Base-by-base conservation (phyloP, 352 stramenopile genomes). In the Phytophthora fragariae region DNA sequence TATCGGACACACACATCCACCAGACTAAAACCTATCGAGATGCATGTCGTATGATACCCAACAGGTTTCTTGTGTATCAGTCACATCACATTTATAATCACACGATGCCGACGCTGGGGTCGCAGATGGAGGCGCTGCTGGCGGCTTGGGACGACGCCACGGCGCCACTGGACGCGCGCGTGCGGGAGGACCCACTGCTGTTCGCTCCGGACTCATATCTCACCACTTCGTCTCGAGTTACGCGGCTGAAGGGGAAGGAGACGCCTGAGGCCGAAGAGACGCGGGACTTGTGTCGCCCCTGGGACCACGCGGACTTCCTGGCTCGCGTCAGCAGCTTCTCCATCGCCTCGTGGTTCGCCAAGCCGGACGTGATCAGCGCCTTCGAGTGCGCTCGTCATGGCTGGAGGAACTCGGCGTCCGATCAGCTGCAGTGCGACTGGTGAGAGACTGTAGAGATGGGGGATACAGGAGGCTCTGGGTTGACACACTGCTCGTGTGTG, bases 301-400 rank as follows among this genome's bases (percentile, higher is more conserved):
- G 81, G 81, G 77, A 80, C 65, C 81, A 84, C 50, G 61, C 46
- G 11, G 73, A 82, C 46, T 93, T 93, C 65, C 44, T 89, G 39
- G 27, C 35, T 11, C 86, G 86, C 66, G 80, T 89, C 19, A 72
- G 72, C 57, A 92, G 68, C 56, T 93, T 91, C 64, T 71, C 63
- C 27, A 84, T 88, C 52, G 81, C 57, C 41, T 84, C 72, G 44
- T 93, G 86, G 86, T 91, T 91, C 35, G 86, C 82, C 17, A 93
- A 93, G 50, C 86, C 84, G 33, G 70, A 72, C 1, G 31, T 37
- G 12, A 85, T 93, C 62, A 80, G 58, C 33, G 72, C 71, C 10
- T 80, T 92, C 24, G 76, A 68, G 35, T 89, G 83, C 53, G 81
- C 84, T 59, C 84, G 83, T 31, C 63, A 84, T 63, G 86, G 86